These are phyloP conservation scores for Salix suchowensis DNA, from an alignment of 345 rosid species.

Conservation along the genomic window DNA sequence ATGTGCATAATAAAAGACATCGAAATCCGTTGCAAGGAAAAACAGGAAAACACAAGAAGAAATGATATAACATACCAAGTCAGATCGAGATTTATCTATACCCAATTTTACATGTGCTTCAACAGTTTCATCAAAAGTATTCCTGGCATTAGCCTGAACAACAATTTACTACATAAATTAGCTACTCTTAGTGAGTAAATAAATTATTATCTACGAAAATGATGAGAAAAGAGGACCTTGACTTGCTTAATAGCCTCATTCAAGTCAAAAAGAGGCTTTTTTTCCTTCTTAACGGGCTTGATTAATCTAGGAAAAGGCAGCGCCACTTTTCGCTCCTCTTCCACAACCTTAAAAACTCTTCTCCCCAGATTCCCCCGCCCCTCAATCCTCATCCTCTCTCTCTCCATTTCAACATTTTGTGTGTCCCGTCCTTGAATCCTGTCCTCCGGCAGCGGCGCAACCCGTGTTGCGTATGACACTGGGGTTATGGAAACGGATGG, in stretches of 20 bases:
- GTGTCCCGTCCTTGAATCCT: constrained; percentile 18
- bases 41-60: not conserved
- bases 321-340: constrained; percentile 41
- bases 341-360: constrained; percentile 26
- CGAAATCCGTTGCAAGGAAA: not conserved
- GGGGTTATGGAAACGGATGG: constrained; percentile 34
- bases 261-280: constrained; percentile 61
- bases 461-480: constrained; percentile 65
- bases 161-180: constrained; percentile 7
- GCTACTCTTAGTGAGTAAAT: not conserved
- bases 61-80: constrained; percentile 44
- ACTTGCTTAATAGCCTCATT: constrained; percentile 75
- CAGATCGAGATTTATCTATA: constrained; percentile 68
- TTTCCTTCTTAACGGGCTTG: constrained; percentile 57
- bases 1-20: not conserved
- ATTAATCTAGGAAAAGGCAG: constrained; percentile 66
- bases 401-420: constrained; percentile 28
- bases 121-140: constrained; percentile 74
- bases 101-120: constrained; percentile 89
- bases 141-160: constrained; percentile 65
- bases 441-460: constrained; percentile 86
- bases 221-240: constrained; percentile 47
- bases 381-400: constrained; percentile 39
- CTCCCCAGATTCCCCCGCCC: constrained; percentile 27
- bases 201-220: not conserved